Conservation (phyloP, 108 stramenopile genomes). For the Skeletonema tropicum region DNA sequence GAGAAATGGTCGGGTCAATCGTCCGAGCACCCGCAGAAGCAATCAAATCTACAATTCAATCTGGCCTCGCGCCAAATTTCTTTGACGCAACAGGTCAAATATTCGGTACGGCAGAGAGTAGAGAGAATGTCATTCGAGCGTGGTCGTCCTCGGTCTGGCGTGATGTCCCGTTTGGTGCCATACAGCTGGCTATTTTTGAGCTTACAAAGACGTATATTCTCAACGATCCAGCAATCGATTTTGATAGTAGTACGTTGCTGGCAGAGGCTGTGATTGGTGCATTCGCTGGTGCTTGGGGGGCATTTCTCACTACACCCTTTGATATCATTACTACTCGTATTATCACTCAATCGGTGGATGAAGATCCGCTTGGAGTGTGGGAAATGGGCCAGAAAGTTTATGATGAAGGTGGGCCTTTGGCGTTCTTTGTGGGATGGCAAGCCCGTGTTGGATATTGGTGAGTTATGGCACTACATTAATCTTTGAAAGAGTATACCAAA, state of each 20-base stretch:
- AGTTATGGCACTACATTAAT: too few relatives aligned
- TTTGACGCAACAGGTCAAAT: constrained; percentile 14
- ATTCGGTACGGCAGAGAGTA: constrained; percentile 10
- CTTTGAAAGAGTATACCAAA: too few relatives aligned
- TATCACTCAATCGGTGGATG: constrained; percentile 31
- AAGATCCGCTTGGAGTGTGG: not conserved
- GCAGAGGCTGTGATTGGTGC: constrained; percentile 43
- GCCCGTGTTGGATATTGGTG: constrained; percentile 40
- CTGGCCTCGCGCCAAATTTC: constrained; percentile 16
- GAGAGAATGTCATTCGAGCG: constrained; percentile 27
- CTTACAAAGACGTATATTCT: constrained; percentile 25
- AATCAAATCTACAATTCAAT: constrained; percentile 37
- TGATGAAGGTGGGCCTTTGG: constrained; percentile 29
- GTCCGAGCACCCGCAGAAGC: constrained; percentile 52
- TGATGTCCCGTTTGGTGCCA: constrained; percentile 51
- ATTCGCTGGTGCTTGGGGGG: constrained; percentile 38
- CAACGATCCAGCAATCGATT: constrained; percentile 37
- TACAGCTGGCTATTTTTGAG: constrained; percentile 53
- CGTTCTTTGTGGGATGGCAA: constrained; percentile 36
- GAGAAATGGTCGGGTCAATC: constrained; percentile 38
- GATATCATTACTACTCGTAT: constrained; percentile 48
- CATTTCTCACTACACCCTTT: constrained; percentile 39
- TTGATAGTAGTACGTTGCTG: constrained; percentile 36
- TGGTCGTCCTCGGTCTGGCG: constrained; percentile 26
- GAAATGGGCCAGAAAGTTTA: constrained; percentile 26